Evolutionary conservation across 768 basidiomycete genomes (phyloP).

Genomic region (Lentinula lateritia): DNA sequence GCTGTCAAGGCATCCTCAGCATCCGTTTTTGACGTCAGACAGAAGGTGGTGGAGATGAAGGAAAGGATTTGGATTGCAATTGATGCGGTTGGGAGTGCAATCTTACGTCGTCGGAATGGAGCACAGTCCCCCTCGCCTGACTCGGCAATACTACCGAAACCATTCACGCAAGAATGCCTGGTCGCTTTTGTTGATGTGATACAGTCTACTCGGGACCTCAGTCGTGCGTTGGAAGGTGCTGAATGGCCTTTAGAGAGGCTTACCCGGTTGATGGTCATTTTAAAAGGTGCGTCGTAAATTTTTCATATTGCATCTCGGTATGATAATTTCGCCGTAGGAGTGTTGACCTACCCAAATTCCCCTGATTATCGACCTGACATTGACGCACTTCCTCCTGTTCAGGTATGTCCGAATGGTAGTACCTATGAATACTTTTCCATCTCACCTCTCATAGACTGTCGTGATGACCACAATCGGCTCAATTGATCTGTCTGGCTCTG

Average conservation of each 20-base stretch:
- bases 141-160: conserved; percentile 20
- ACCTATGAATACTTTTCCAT: neutral
- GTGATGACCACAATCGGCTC: conserved; percentile 65
- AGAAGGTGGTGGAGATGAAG: conserved; percentile 39
- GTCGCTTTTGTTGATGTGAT: conserved; percentile 76
- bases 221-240: conserved; percentile 36
- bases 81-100: conserved; percentile 54
- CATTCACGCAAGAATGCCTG: conserved; percentile 84
- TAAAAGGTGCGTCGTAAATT: conserved; percentile 50
- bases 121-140: conserved; percentile 14
- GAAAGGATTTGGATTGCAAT: conserved; percentile 69
- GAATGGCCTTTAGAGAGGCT: conserved; percentile 69
- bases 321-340: conserved; percentile 33
- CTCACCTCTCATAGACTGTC: conserved; percentile 42
- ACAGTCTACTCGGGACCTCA: conserved; percentile 49
- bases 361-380: conserved; percentile 88
- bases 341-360: conserved; percentile 75
- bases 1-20: conserved; percentile 56
- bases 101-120: conserved; percentile 29
- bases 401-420: conserved; percentile 37
- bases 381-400: conserved; percentile 74
- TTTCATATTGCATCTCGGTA: neutral
- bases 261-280: conserved; percentile 64
- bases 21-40: conserved; percentile 25
- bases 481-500: conserved; percentile 60